Conservation (phyloP, 345 rosid species). For the Eucalyptus curtisii region DNA sequence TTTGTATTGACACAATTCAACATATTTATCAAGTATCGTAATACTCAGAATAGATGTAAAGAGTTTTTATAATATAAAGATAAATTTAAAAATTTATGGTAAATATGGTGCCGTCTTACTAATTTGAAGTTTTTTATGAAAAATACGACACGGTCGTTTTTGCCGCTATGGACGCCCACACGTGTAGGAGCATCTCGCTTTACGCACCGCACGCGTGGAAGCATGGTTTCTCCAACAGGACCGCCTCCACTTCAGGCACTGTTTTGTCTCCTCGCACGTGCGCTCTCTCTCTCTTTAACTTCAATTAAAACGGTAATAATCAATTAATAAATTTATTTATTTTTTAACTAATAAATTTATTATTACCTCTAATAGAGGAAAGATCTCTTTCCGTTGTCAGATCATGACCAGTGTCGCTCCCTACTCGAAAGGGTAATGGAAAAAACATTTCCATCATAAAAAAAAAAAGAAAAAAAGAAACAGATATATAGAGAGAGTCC, state of each 20-base stretch:
- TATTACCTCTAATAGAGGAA: not conserved
- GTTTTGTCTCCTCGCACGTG: not conserved
- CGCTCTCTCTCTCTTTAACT: not conserved
- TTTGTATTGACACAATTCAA: not conserved
- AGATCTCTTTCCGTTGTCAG: not conserved
- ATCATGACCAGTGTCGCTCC: not conserved
- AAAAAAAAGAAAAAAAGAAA: not conserved
- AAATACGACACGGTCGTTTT: not conserved
- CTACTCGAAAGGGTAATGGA: not conserved
- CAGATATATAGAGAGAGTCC: not conserved
- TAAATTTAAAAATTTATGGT: too few relatives aligned
- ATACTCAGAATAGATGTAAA: too few relatives aligned
- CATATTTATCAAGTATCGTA: not conserved
- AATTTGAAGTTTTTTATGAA: not conserved
- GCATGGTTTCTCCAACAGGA: not conserved
- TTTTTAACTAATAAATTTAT: not conserved
- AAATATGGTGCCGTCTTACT: not conserved
- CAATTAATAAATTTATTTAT: not conserved
- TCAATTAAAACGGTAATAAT: not conserved
- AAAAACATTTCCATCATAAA: not conserved
- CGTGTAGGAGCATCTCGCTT: not conserved
- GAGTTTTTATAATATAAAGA: not conserved
- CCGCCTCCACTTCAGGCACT: not conserved
- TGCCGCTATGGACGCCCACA: not conserved
- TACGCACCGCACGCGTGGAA: not conserved